Percentiles rank a stretch among this genome's conserved stretches.
Conservation (phyloP, 2,329 filamentous ascomycete genomes). For the Neofusicoccum cordaticola region DNA sequence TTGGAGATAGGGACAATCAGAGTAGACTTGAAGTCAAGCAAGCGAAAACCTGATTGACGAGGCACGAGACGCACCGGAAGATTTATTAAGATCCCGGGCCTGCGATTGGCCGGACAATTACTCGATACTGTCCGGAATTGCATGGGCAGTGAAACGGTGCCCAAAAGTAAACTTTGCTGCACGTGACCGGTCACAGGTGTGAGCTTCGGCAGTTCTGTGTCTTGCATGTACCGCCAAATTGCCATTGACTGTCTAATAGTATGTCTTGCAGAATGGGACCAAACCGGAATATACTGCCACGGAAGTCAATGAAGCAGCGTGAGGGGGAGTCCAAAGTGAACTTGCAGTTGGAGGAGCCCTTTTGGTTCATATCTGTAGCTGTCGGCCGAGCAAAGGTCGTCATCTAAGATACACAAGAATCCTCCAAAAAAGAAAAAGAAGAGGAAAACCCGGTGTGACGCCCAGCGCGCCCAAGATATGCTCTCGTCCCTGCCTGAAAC, state of each 20-base stretch:
- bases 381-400: conserved; percentile 2
- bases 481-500: conserved; percentile 8
- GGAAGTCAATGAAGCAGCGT: not conserved
- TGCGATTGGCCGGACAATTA: not conserved
- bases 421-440: not conserved
- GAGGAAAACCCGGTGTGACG: conserved; percentile 8
- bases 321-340: not conserved
- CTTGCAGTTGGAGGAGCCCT: not conserved
- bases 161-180: not conserved
- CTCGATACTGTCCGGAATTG: not conserved
- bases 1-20: not conserved
- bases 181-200: not conserved
- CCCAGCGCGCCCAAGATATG: conserved; percentile 16
- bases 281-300: not conserved
- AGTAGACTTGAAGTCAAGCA: not conserved
- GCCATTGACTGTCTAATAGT: conserved; percentile 3
- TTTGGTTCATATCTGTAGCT: conserved; percentile 1
- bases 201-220: not conserved
- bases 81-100: not conserved
- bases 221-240: not conserved
- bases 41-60: not conserved
- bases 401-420: conserved; percentile 15
- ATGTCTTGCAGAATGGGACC: not conserved
- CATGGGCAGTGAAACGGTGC: not conserved
- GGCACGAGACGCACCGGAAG: not conserved